Base-by-base conservation (phyloP, 495 filamentous ascomycete species). In the Zalerion maritima region DNA sequence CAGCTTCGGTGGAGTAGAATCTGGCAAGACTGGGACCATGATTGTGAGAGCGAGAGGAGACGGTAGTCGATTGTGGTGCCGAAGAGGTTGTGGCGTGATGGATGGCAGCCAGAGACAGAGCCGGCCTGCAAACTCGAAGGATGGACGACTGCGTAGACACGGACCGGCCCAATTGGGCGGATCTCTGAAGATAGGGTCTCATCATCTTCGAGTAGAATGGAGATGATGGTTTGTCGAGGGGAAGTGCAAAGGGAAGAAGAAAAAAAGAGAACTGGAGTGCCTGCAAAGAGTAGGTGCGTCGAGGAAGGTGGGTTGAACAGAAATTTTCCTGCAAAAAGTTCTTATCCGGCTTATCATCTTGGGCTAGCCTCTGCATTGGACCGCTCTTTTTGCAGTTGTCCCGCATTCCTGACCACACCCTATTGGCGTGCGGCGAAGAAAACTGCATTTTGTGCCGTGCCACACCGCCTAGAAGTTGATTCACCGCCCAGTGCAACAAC, bases 1-100 rank as follows among this genome's bases (percentile, higher is more conserved):
- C 40, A 6, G 52, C 50, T 31, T 50, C 51, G 28, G 39, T 40
- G 15, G 58, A 58, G 41, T 61, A 64, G 37, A 50, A 37, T 9
- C 57, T 53, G 12, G 40, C 25, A 17, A 43, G 37, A 24, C 28
- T 21, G 28, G 19, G 17, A 6, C 15, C n/a, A 20, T 19, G 10
- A 27, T 32, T 32, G 14, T 40, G 34, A 36, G 24, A 34, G 29
- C 20, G 5, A 11, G 3, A 28, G 6, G 26, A 37, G 8, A 35
- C 21, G 2, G 34, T 27, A 5, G 47, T 24, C 32, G 45, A 39
- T 29, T 40, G 44, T 15, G 35, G 38, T 24, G 43, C 24, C 34
- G 39, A 48, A 25, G 45, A 31, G 33, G 42, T 42, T 26, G 35
- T 36, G 15, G 40, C 38, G 15, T 31, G 23, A 24, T 36, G 18